Evolutionary conservation across 2,329 filamentous ascomycete genomes (phyloP).

Genomic region (Elsinoe ampelina): DNA sequence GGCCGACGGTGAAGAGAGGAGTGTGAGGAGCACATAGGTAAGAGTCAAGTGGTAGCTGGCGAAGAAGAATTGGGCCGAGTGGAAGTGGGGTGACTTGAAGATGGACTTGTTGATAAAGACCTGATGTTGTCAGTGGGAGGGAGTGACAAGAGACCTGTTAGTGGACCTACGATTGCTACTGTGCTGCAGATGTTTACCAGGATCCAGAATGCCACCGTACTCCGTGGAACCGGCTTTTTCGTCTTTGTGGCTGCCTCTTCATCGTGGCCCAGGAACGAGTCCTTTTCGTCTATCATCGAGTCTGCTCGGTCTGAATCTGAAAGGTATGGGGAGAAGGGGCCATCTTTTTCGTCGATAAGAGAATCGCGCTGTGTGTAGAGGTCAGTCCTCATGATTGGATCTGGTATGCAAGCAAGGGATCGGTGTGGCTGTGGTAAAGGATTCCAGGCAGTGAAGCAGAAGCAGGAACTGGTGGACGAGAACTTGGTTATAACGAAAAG

Average conservation of each 20-base stretch:
- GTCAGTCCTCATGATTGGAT: not conserved
- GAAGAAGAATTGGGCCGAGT: conserved; percentile 39
- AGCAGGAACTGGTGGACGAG: not conserved
- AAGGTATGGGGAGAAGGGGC: not conserved
- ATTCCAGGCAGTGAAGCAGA: not conserved
- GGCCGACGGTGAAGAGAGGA: conserved; percentile 45
- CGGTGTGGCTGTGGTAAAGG: not conserved
- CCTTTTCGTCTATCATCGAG: conserved; percentile 10
- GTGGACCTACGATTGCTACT: conserved; percentile 13
- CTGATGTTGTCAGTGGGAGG: not conserved
- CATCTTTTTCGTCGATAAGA: not conserved
- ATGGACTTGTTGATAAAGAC: conserved; percentile 18
- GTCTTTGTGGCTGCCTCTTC: conserved; percentile 2
- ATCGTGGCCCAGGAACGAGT: conserved; percentile 3
- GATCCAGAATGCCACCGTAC: conserved; percentile 14
- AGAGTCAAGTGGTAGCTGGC: conserved; percentile 60
- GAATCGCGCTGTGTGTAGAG: not conserved
- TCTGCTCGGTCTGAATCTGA: conserved; percentile 7
- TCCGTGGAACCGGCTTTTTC: not conserved
- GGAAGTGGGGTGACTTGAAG: conserved; percentile 15
- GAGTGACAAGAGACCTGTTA: not conserved
- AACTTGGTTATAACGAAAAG: not conserved
- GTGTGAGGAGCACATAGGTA: conserved; percentile 53
- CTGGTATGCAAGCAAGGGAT: not conserved
- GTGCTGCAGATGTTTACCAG: conserved; percentile 15